Evolutionary conservation across 2,329 filamentous ascomycete species (phyloP), one percentile per base, ranked within the genome.

Genomic region (Exophiala bonariae): DNA sequence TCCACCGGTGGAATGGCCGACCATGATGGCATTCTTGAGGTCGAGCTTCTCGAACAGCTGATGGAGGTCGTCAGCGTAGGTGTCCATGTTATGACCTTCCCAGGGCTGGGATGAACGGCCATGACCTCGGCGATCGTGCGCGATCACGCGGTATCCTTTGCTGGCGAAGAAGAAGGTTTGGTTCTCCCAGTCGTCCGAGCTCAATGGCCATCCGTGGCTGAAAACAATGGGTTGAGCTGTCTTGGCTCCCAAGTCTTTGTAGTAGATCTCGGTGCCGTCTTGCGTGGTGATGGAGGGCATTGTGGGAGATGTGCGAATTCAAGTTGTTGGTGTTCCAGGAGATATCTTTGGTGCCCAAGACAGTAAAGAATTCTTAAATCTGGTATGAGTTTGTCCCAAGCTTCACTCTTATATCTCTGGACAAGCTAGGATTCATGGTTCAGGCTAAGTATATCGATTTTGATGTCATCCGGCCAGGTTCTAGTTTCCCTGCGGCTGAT

Each of bases 201-300:
- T 67, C 13, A 70, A 54, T 2, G 67, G 67, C 67, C 67, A 70
- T 45, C 66, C 68, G 41, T 70, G 68, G 0, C 61, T 65, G 55
- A 71, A 69, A 30, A 62, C 60, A 31, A 70, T 56, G 4, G 62
- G 56, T 4, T 57, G 49, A 33, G 64, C 67, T 3, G 55, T 47
- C 1, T 63, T 58, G 56, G 68, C 66, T 46, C 68, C 68, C 70
- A 69, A 72, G 53, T 69, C 65, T 57, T 71, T 72, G 61, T 72
- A 72, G 60, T 62, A 72, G 46, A 73, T 63, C 42, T 64, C 51
- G 18, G 65, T 64, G 22, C 66, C 64, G 50, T 70, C 68, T 3
- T 44, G n/a, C 9, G 35, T 37, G 11, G 35, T 37, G 18, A 37
- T 18, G 18, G 18, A 37, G 7, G 35, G 38, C 38, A 41, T 30